Percentiles rank a stretch among this genome's conserved stretches.
Conservation (phyloP, 768 basidiomycete species). For the Lactifluus volemus region DNA sequence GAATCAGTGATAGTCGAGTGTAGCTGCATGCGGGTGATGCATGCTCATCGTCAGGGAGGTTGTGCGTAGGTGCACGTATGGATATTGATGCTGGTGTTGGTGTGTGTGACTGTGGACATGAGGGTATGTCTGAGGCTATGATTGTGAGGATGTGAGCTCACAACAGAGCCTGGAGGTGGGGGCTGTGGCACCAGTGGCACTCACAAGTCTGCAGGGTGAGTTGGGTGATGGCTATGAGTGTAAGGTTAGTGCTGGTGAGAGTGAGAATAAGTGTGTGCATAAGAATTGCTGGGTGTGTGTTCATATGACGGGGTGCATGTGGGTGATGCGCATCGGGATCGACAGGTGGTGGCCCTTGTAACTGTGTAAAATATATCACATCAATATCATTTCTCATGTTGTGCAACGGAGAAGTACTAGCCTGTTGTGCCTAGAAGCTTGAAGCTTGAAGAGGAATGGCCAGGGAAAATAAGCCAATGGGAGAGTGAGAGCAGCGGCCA, state of each 20-base stretch:
- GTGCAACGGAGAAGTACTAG: neutral
- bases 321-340: slow-evolving; percentile 5
- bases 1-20: slow-evolving; percentile 55
- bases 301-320: slow-evolving; percentile 13
- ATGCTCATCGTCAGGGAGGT: neutral
- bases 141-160: slow-evolving; percentile 18
- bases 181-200: slow-evolving; percentile 1
- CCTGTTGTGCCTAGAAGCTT: neutral
- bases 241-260: slow-evolving; percentile 3
- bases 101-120: slow-evolving; percentile 21
- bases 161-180: neutral
- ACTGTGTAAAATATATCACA: neutral
- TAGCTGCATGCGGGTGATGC: slow-evolving; percentile 32
- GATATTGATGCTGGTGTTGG: slow-evolving; percentile 18
- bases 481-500: no score
- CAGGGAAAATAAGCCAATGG: no score
- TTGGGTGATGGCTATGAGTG: slow-evolving; percentile 4
- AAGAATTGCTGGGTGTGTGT: slow-evolving; percentile 2
- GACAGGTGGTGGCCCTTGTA: neutral
- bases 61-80: slow-evolving; percentile 11
- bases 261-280: slow-evolving; percentile 7
- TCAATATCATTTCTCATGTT: neutral
- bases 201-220: slow-evolving; percentile 1
- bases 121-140: slow-evolving; percentile 21
- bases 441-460: neutral